A percentile compares a stretch with the other conserved stretches of the same genome.
phyloP scores from a whole-genome alignment of 768 basidiomycete species.

The Collybia nuda region DNA sequence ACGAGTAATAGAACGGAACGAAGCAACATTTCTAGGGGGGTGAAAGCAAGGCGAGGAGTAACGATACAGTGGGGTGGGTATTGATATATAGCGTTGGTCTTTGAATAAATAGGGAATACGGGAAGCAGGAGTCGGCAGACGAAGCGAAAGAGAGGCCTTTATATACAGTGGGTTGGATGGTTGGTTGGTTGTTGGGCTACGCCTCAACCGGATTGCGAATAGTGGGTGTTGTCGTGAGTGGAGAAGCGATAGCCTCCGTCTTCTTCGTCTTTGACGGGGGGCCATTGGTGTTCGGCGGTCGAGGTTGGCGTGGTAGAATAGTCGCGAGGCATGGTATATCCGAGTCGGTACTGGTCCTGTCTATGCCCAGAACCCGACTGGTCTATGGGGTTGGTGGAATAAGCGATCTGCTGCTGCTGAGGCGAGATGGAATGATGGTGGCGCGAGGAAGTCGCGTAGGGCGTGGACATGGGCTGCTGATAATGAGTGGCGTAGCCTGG shows the following conservation, averaged over 20 bases:
- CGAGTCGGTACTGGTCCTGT: constrained; percentile 29
- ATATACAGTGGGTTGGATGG: constrained; percentile 1
- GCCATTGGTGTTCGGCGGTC: constrained; percentile 13
- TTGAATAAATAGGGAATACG: no score
- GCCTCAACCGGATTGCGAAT: constrained; percentile 17
- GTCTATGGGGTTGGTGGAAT: constrained; percentile 33
- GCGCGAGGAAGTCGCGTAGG: constrained; percentile 32
- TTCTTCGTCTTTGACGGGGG: constrained; percentile 28
- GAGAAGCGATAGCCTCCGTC: constrained; percentile 20
- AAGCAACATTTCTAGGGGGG: background rate
- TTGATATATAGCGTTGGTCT: no score
- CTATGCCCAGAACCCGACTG: constrained; percentile 25
- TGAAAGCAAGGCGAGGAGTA: no score
- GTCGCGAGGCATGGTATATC: constrained; percentile 28
- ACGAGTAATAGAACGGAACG: constrained; percentile 5
- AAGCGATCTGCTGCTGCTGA: constrained; percentile 25
- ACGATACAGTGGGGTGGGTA: constrained; percentile 13
- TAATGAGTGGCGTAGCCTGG: constrained; percentile 26
- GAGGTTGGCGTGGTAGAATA: constrained; percentile 13
- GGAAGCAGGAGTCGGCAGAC: no score
- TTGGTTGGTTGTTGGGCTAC: background rate
- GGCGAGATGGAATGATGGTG: constrained; percentile 35
- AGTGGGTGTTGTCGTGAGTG: constrained; percentile 20
- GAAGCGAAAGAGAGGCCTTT: background rate
- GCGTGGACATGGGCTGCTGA: constrained; percentile 25